phyloP scores from a whole-genome alignment of 805 yeast species.

The Pichia nakasei region DNA sequence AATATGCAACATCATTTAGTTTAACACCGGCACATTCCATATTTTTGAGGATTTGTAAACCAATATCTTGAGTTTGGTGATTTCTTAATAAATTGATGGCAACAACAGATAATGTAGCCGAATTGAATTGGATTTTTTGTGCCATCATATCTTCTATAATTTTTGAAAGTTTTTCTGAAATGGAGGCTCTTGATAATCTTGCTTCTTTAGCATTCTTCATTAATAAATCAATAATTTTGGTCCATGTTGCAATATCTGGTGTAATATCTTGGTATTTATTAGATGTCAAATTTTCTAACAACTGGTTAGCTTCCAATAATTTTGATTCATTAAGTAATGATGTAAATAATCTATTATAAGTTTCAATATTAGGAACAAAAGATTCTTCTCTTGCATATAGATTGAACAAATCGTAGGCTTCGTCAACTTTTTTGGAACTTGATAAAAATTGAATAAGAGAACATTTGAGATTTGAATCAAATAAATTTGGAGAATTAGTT shows the following conservation, averaged over 20 bases:
- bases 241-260: constrained; percentile 57
- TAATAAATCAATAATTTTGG: constrained; percentile 46
- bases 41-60: constrained; percentile 38
- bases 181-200: constrained; percentile 26
- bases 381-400: constrained; percentile 20
- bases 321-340: constrained; percentile 33
- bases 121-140: constrained; percentile 31
- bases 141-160: constrained; percentile 32
- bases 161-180: constrained; percentile 22
- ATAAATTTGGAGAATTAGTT: constrained; percentile 24
- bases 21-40: constrained; percentile 28
- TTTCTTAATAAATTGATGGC: constrained; percentile 44
- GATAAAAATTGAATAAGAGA: constrained; percentile 38
- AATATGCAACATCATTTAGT: constrained; percentile 31
- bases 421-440: constrained; percentile 29
- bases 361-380: constrained; percentile 36
- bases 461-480: constrained; percentile 34
- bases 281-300: constrained; percentile 36
- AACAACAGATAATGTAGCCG: constrained; percentile 41
- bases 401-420: constrained; percentile 29
- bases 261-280: constrained; percentile 26
- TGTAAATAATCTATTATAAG: constrained; percentile 45
- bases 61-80: constrained; percentile 40
- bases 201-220: constrained; percentile 42
- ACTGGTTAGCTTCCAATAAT: constrained; percentile 37